Evolutionary conservation across 345 rosid species (phyloP).

Genomic region (Eucalyptus urophylla): DNA sequence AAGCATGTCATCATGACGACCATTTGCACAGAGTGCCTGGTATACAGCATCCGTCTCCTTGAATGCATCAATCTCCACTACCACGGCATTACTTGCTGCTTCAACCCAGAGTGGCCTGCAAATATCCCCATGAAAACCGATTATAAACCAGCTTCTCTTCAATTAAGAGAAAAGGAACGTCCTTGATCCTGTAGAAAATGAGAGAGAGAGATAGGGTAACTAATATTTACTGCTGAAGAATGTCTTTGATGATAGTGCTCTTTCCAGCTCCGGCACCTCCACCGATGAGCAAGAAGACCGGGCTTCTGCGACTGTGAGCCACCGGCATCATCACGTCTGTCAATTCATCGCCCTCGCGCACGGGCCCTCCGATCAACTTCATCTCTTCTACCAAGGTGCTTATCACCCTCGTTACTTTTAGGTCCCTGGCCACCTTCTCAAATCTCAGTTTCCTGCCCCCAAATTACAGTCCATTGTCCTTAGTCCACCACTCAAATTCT

Average conservation of each 20-base stretch:
- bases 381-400: slow-evolving; percentile 75
- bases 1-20: slow-evolving; percentile 78
- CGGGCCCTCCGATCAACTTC: slow-evolving; percentile 38
- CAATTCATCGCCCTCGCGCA: slow-evolving; percentile 18
- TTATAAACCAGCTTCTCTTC: not conserved
- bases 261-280: slow-evolving; percentile 98
- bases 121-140: not conserved
- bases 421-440: slow-evolving; percentile 51
- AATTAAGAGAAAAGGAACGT: not conserved
- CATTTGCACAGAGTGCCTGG: slow-evolving; percentile 58
- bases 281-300: slow-evolving; percentile 88
- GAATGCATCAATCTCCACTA: slow-evolving; percentile 92
- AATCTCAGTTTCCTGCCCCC: slow-evolving; percentile 57
- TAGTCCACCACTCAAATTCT: not conserved
- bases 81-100: slow-evolving; percentile 66
- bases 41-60: slow-evolving; percentile 86
- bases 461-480: not conserved
- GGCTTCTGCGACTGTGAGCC: slow-evolving; percentile 64
- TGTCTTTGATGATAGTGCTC: slow-evolving; percentile 82
- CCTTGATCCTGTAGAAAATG: not conserved
- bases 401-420: slow-evolving; percentile 64
- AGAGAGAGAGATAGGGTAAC: not conserved
- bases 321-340: slow-evolving; percentile 81
- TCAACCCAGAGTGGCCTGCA: slow-evolving; percentile 78
- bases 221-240: slow-evolving; percentile 46